Base-by-base conservation (phyloP, 1,139 yeast species). In the Candida glucosophila region DNA sequence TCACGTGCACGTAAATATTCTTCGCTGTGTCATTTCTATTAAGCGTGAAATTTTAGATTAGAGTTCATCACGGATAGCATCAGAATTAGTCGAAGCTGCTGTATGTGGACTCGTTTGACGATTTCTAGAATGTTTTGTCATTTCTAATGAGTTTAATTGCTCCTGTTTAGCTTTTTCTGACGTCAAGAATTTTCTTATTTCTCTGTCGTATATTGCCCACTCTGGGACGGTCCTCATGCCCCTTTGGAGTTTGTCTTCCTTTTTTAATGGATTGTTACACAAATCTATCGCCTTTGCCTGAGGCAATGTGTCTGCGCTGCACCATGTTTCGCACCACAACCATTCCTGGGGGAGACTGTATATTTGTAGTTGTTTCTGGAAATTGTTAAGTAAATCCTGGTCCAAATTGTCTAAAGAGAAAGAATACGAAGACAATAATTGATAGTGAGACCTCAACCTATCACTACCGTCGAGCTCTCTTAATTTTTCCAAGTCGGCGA, bases 291-390 rank as follows among this genome's bases (percentile, higher is more conserved):
- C 79, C 44, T 75, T 79, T 1, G 95, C 95, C 0, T 54, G 55
- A 25, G 44, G 44, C 31, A 78, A 52, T 15, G 70, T 58, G 26
- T 67, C 77, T 37, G 73, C 81, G n/a, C 75, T 61, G 46, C 95
- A 82, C 95, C 95, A 85, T 0, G 95, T 82, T 43, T 83, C 95
- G 52, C 94, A 83, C 95, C 95, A 85, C 20, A 82, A 56, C 92
- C 93, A 85, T 24, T 80, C 85, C 40, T 78, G 80, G 2, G 86
- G 82, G 22, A 83, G 58, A 13, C 92, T 77, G 43, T 60, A 68
- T 14, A 85, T 85, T 23, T 78, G 80, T 12, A 85, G 50, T 21
- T 53, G 52, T 17, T 63, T 44, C 49, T 90, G 98, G 40, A 88
- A 43, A 44, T 83, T 83, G 48, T 90, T 90, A 7, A 95, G 88